These are phyloP conservation scores for Ceriops zippeliana DNA, from an alignment of 345 rosid species.

Conservation along the genomic window DNA sequence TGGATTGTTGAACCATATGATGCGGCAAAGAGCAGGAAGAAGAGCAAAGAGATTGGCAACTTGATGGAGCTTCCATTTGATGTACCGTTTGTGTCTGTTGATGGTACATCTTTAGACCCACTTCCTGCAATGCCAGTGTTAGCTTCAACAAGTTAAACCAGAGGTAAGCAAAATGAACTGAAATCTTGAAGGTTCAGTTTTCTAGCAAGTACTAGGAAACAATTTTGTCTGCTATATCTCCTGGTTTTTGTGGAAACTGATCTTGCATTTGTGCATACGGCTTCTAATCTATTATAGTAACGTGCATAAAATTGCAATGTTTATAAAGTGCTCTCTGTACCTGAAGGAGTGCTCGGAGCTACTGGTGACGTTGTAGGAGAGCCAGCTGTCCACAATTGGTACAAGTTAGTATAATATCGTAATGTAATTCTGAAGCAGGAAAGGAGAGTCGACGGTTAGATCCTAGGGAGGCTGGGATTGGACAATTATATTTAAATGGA, in stretches of 20 bases:
- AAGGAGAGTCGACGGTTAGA: background rate
- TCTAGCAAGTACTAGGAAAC: background rate
- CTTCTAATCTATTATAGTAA: no score
- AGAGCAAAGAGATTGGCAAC: slow-evolving; percentile 1
- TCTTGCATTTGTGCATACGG: background rate
- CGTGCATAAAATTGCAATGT: no score
- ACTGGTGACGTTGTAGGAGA: background rate
- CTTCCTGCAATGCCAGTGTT: background rate
- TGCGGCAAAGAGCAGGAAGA: background rate
- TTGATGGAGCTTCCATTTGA: slow-evolving; percentile 2
- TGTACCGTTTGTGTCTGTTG: background rate
- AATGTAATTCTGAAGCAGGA: background rate
- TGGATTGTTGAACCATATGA: slow-evolving; percentile 33
- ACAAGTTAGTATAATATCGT: background rate
- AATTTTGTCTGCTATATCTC: background rate
- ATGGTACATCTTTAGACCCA: background rate
- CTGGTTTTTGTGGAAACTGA: background rate
- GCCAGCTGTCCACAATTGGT: background rate
- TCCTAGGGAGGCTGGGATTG: background rate
- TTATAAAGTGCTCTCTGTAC: background rate
- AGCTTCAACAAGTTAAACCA: background rate
- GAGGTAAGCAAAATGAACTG: background rate
- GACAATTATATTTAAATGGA: background rate
- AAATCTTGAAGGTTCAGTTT: background rate
- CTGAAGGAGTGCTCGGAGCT: background rate